Conservation (phyloP, 2,329 filamentous ascomycete genomes). For the Lasiodiplodia gonubiensis region DNA sequence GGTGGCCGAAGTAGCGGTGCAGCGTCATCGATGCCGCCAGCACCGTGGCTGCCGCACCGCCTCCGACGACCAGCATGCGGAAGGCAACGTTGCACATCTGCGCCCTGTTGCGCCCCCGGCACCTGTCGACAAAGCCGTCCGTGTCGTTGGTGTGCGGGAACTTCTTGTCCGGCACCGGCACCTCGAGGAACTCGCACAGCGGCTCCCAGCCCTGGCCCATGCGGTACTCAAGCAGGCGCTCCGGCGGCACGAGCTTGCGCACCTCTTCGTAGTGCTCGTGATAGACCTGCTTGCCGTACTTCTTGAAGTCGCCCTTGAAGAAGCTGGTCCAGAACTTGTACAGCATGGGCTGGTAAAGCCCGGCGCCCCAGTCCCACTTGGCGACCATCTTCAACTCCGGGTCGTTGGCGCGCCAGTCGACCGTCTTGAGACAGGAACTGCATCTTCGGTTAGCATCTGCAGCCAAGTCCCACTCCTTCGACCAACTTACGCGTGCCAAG, state of each 20-base stretch:
- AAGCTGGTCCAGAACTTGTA: slow-evolving; percentile 72
- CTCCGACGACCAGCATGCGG: slow-evolving; percentile 57
- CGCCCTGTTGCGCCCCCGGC: slow-evolving; percentile 58
- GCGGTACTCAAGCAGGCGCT: slow-evolving; percentile 38
- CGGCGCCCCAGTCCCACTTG: slow-evolving; percentile 37
- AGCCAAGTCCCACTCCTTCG: not conserved
- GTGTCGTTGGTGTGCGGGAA: slow-evolving; percentile 30
- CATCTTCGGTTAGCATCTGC: slow-evolving; percentile 35
- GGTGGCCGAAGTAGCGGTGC: slow-evolving; percentile 29
- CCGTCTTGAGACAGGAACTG: slow-evolving; percentile 35
- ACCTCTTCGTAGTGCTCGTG: slow-evolving; percentile 38
- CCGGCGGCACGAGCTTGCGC: slow-evolving; percentile 34
- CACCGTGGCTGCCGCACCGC: slow-evolving; percentile 51
- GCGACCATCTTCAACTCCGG: slow-evolving; percentile 35
- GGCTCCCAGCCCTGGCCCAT: slow-evolving; percentile 37
- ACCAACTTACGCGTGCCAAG: slow-evolving; percentile 40
- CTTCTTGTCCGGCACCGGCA: slow-evolving; percentile 34
- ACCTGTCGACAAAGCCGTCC: slow-evolving; percentile 61
- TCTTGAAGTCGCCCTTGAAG: slow-evolving; percentile 71
- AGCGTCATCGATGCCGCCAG: slow-evolving; percentile 30
- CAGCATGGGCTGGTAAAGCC: slow-evolving; percentile 69
- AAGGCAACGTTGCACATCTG: slow-evolving; percentile 63
- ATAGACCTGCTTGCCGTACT: slow-evolving; percentile 39
- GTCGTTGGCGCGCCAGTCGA: slow-evolving; percentile 36
- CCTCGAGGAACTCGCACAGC: slow-evolving; percentile 39